phyloP scores from a whole-genome alignment of 441 rosid species.

The Theobroma grandiflorum region DNA sequence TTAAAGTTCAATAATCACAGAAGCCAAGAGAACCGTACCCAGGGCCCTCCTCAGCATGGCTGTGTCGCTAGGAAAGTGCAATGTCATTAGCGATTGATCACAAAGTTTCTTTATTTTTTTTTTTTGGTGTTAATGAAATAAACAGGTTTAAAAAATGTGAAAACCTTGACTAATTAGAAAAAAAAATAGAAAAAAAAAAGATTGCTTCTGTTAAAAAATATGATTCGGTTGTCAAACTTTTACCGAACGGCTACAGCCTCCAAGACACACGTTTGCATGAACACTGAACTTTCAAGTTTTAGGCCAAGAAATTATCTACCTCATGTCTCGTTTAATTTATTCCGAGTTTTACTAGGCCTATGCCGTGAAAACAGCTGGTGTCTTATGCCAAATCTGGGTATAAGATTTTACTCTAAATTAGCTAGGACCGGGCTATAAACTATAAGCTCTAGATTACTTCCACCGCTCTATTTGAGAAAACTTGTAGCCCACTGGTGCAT shows the following conservation, averaged over 20 bases:
- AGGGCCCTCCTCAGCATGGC: no score
- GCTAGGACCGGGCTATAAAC: not conserved
- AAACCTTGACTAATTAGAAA: conserved; percentile 34
- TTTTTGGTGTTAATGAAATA: not conserved
- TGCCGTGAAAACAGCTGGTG: conserved; percentile 8
- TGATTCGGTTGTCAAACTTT: conserved; percentile 17
- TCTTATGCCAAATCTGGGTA: not conserved
- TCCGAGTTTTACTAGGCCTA: no score
- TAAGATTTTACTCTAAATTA: conserved; percentile 3
- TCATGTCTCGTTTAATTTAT: no score
- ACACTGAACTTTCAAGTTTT: not conserved
- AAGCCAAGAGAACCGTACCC: no score
- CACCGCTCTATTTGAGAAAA: not conserved
- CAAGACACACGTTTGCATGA: conserved; percentile 19
- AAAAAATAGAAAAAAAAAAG: no score
- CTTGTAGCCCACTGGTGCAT: not conserved
- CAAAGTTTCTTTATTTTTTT: not conserved
- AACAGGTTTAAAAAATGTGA: conserved; percentile 19
- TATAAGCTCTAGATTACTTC: not conserved
- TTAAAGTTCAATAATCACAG: no score
- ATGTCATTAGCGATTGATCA: not conserved
- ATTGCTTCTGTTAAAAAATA: not conserved
- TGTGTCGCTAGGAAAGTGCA: no score
- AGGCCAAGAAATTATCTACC: no score
- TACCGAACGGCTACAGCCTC: not conserved